phyloP scores from a whole-genome alignment of 148 eudicot species.

The Suaeda aralocaspica region DNA sequence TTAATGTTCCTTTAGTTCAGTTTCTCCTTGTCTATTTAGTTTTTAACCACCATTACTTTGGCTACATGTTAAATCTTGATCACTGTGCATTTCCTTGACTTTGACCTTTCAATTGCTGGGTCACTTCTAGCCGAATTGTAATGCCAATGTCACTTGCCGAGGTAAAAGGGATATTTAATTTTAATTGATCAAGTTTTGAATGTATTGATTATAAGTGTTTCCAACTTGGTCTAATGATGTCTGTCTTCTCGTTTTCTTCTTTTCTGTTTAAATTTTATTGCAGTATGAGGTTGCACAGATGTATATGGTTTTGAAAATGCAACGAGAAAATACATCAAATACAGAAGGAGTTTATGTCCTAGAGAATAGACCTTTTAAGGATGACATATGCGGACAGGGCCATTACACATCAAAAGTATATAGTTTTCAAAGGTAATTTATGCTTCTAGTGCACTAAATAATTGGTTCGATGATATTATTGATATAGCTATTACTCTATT shows the following conservation, averaged over 20 bases:
- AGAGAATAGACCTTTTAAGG: conserved; percentile 49
- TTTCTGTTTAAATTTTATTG: background rate
- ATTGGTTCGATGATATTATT: background rate
- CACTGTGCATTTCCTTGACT: conserved; percentile 26
- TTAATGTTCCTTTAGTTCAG: no score
- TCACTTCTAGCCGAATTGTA: conserved; percentile 48
- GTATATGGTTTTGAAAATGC: conserved; percentile 64
- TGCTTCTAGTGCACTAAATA: background rate
- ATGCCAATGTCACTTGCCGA: conserved; percentile 74
- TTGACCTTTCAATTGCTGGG: conserved; percentile 18
- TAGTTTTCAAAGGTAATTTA: conserved; percentile 53
- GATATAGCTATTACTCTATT: no score
- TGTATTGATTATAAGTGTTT: background rate
- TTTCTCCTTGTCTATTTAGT: no score
- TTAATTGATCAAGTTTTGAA: no score
- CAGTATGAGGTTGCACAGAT: conserved; percentile 70
- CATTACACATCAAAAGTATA: conserved; percentile 56
- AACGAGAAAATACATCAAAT: conserved; percentile 46
- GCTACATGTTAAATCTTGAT: no score
- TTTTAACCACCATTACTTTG: no score
- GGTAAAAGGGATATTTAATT: conserved; percentile 30
- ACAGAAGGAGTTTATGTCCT: conserved; percentile 63
- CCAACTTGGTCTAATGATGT: conserved; percentile 2
- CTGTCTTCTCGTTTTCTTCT: background rate
- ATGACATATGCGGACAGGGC: conserved; percentile 56